Evolutionary conservation across 2,329 filamentous ascomycete genomes (phyloP), one percentile per base, ranked within the genome.

Genomic region (Epichloe sylvatica): DNA sequence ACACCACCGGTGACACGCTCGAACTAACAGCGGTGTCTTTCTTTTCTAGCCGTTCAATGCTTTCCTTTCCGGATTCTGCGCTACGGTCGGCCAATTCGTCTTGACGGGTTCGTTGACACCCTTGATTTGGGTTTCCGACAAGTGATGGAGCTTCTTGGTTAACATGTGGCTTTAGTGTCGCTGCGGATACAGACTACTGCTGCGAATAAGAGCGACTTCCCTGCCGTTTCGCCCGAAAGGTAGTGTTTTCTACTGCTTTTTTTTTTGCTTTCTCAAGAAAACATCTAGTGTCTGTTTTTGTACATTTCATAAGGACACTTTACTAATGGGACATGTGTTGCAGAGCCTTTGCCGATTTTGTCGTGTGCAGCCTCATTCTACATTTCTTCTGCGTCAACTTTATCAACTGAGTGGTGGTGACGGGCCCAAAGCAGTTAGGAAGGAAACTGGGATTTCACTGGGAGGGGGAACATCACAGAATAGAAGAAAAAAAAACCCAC

Each of bases 351-450:
- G 90, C 92, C 63, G 92, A 98, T 71, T 98, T 85, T 64, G 77
- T 98, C 53, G 87, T 96, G 59, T 92, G 91, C 65, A 96, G 90
- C 67, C 67, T 98, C 66, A 87, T 97, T 65, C 72, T 97, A 67
- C 92, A 98, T 73, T 95, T 97, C 73, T 98, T 98, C 76, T 96
- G 90, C 70, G 82, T 97, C 66, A 98, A 98, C 77, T 98, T 98
- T 69, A 97, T 98, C 74, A 98, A 98, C 77, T 98, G 76, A 49
- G 40, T 21, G 21, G 23, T 5, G 19, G 19, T 13, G 15, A 21
- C 15, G 43, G 33, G 12, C 7, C 21, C 25, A 33, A 30, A 11
- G 8, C 9, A 30, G 30, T 1, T 30, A 4, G 3, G 30, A 11
- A 30, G 30, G 30, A 2, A 9, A 30, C 1, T 30, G 8, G 30